Conservation (phyloP, 345 rosid species). For the Psidium guajava region DNA sequence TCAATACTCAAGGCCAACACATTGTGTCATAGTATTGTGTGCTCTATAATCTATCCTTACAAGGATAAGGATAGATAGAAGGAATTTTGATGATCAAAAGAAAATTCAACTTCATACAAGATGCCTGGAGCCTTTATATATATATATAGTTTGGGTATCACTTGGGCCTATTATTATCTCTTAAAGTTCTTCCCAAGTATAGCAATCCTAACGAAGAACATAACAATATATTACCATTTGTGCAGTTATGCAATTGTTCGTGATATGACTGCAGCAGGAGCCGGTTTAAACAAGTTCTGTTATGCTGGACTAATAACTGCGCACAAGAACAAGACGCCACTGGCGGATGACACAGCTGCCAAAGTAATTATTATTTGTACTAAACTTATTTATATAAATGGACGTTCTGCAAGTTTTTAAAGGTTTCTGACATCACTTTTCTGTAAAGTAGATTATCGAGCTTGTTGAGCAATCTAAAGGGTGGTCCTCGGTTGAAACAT, state of each 20-base stretch:
- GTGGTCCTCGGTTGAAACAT: slow-evolving; percentile 71
- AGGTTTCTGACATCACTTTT: slow-evolving; percentile 1
- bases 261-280: slow-evolving; percentile 98
- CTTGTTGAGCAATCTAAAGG: slow-evolving; percentile 80
- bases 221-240: neutral
- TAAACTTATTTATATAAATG: neutral
- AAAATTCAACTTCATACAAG: neutral
- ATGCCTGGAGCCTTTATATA: neutral
- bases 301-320: slow-evolving; percentile 92
- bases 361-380: slow-evolving; percentile 25
- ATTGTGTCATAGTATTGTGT: neutral
- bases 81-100: neutral
- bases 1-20: neutral
- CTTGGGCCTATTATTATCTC: neutral
- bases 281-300: slow-evolving; percentile 86
- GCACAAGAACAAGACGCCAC: slow-evolving; percentile 60
- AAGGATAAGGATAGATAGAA: neutral
- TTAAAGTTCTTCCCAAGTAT: neutral
- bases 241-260: slow-evolving; percentile 78
- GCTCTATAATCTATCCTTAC: neutral
- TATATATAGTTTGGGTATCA: neutral
- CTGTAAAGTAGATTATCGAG: slow-evolving; percentile 58
- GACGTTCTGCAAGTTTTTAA: neutral
- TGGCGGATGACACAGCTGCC: slow-evolving; percentile 48
- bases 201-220: neutral